These are phyloP conservation scores for Micromonas commoda DNA, from an alignment of 139 green algal species.

Conservation along the genomic window DNA sequence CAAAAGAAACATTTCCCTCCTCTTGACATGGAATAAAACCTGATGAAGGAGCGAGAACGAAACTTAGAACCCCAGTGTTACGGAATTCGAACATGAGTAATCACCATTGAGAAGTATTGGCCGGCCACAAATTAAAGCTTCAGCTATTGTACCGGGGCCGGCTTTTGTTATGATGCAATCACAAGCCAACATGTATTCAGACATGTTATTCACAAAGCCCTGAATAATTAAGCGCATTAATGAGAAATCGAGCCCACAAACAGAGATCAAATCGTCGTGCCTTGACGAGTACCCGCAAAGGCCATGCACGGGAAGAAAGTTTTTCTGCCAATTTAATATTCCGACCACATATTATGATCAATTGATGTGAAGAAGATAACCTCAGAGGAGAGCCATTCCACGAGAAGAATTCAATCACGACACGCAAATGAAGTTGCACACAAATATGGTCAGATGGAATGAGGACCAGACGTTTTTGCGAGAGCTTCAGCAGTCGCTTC, in stretches of 20 bases:
- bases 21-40: slow-evolving; percentile 24
- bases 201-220: slow-evolving; percentile 24
- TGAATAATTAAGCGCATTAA: no score
- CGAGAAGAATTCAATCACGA: no score
- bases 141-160: slow-evolving; percentile 22
- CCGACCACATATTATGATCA: slow-evolving; percentile 12
- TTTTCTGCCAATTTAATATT: neutral
- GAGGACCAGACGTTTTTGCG: neutral
- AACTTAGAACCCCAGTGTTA: neutral
- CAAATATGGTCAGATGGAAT: neutral
- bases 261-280: no score
- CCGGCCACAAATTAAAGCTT: slow-evolving; percentile 10
- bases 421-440: neutral
- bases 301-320: neutral
- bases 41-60: neutral
- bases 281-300: neutral
- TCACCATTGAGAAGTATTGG: slow-evolving; percentile 21
- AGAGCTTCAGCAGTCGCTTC: slow-evolving; percentile 10
- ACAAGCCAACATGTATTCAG: slow-evolving; percentile 23
- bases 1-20: slow-evolving; percentile 21
- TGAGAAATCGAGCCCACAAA: no score
- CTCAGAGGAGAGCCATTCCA: neutral
- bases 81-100: neutral
- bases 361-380: neutral
- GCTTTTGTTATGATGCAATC: slow-evolving; percentile 25